These are phyloP conservation scores for Hypoxylon fuscum DNA, from an alignment of 495 filamentous ascomycete genomes.

Conservation along the genomic window DNA sequence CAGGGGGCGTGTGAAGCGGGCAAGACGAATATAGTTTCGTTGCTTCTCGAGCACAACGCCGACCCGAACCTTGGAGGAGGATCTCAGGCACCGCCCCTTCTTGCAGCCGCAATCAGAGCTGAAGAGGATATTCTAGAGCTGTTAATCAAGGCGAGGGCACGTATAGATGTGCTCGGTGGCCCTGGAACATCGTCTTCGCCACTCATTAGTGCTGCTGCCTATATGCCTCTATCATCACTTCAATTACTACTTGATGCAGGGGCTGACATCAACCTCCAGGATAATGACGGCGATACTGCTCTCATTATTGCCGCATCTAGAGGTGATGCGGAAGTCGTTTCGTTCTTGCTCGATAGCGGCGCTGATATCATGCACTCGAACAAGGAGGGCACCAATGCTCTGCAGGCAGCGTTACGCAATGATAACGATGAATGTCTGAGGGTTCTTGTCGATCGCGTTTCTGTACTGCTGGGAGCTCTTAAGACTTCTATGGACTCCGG, in stretches of 20 bases:
- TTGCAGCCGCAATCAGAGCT: conserved; percentile 37
- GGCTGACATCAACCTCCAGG: conserved; percentile 46
- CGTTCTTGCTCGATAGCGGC: conserved; percentile 38
- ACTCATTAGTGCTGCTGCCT: conserved; percentile 38
- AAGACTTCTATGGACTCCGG: conserved; percentile 40
- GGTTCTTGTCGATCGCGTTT: conserved; percentile 36
- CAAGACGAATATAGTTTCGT: conserved; percentile 39
- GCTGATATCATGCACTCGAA: conserved; percentile 47
- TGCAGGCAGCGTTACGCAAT: conserved; percentile 28
- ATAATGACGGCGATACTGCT: conserved; percentile 44
- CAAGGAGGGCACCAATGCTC: conserved; percentile 25
- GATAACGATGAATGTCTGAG: conserved; percentile 28
- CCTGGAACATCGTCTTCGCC: conserved; percentile 30
- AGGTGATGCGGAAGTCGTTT: conserved; percentile 40
- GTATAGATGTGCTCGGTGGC: conserved; percentile 38
- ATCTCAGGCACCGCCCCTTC: conserved; percentile 39
- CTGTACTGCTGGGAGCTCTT: conserved; percentile 32
- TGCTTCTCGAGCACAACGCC: conserved; percentile 45
- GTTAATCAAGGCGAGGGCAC: conserved; percentile 39
- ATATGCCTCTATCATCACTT: conserved; percentile 39
- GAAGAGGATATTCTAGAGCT: conserved; percentile 43
- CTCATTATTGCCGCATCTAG: conserved; percentile 40
- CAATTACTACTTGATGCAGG: conserved; percentile 43
- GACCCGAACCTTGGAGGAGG: conserved; percentile 44
- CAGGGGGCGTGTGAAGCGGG: conserved; percentile 44